Evolutionary conservation across 2,329 filamentous ascomycete genomes (phyloP).

Genomic region (Penicillium sp.): DNA sequence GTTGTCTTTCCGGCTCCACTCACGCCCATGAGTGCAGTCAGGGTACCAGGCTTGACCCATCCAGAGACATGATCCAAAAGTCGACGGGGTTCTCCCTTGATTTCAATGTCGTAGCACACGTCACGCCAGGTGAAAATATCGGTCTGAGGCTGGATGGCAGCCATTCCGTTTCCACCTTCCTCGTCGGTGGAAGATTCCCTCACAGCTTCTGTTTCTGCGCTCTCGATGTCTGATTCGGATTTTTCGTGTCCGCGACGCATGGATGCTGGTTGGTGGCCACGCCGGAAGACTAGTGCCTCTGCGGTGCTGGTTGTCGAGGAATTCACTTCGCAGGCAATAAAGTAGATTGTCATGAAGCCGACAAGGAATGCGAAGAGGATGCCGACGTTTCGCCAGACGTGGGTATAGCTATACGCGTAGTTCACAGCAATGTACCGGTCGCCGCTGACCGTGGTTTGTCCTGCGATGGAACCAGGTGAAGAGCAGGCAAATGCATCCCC

Average conservation of each 20-base stretch:
- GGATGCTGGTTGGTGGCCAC: constrained; percentile 44
- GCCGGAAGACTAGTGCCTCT: constrained; percentile 73
- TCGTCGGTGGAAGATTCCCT: background rate
- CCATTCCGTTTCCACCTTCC: constrained; percentile 7
- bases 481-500: constrained; percentile 57
- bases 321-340: constrained; percentile 47
- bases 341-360: constrained; percentile 63
- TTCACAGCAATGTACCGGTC: constrained; percentile 57
- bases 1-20: constrained; percentile 91
- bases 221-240: constrained; percentile 52
- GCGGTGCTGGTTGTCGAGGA: constrained; percentile 71
- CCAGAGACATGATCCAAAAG: constrained; percentile 84
- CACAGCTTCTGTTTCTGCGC: background rate
- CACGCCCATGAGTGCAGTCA: constrained; percentile 88
- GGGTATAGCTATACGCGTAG: constrained; percentile 58
- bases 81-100: constrained; percentile 71
- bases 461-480: constrained; percentile 57
- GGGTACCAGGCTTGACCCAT: constrained; percentile 88
- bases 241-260: constrained; percentile 3
- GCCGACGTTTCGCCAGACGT: constrained; percentile 71
- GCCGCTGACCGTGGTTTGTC: constrained; percentile 57
- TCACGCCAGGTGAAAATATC: constrained; percentile 82
- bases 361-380: constrained; percentile 66
- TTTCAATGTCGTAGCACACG: constrained; percentile 75
- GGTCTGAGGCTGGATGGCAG: constrained; percentile 59